Evolutionary conservation across 176 grass and related monocot species (phyloP), one percentile per base, ranked within the genome.

Genomic region (Aegilops sharonensis): DNA sequence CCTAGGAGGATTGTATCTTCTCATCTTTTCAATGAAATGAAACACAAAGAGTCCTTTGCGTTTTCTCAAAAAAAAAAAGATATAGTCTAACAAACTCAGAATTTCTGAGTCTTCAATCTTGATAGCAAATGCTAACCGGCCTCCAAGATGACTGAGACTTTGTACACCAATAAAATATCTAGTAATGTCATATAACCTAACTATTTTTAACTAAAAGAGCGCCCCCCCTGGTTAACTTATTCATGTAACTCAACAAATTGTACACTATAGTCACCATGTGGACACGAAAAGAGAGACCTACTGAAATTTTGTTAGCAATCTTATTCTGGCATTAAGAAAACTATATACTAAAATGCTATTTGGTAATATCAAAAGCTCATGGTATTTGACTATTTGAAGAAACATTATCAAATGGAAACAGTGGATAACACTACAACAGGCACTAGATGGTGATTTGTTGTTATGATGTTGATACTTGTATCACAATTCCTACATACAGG

Each of bases 41-140:
- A 31, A 31, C 30, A 3, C 30, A 3, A 31, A 31, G 30, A 31
- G 30, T 31, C 30, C 30, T 31, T 31, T 31, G 30, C 30, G 30
- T 31, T 31, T 31, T 31, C 30, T 31, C 30, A 31, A 31, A 31
- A 31, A 31, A 31, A 31, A 31, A 31, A 31, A 31, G 30, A 31
- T 31, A 31, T 31, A 87, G 56, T 78, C 45, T 17, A 81, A 90
- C 21, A 80, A 84, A 81, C 17, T 32, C 23, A 72, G 14, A 37
- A 67, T 21, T 35, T 45, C 25, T 83, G 40, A 48, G 17, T 18
- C 34, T 74, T 45, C 14, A 85, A 82, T 84, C 80, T 36, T 91
- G 34, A 36, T 84, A 83, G 40, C 11, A 81, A 66, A 66, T 83
- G 30, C 14, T 27, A 65, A 65, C 42, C 13, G 73, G 17, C 48